These are phyloP conservation scores for Polyrhizophydium stewartii DNA, from an alignment of 371 early-diverging fungal species.

Conservation along the genomic window DNA sequence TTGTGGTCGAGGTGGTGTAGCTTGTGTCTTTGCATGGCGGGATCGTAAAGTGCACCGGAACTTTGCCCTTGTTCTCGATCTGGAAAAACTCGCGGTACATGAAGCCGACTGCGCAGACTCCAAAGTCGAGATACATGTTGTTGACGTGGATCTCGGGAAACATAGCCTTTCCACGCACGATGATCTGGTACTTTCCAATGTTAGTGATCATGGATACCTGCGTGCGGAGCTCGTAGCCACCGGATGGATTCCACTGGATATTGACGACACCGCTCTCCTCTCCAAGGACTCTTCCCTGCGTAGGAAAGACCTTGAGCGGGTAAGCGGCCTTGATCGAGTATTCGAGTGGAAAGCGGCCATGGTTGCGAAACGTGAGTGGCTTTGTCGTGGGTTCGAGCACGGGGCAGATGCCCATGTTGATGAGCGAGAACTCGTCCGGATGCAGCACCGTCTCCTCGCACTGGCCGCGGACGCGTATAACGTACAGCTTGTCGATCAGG, in stretches of 20 bases:
- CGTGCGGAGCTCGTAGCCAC: conserved; percentile 54
- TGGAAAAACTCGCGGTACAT: conserved; percentile 36
- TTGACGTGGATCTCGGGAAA: conserved; percentile 48
- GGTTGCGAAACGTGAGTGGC: conserved; percentile 41
- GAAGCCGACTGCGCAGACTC: conserved; percentile 45
- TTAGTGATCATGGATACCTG: conserved; percentile 45
- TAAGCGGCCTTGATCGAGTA: conserved; percentile 40
- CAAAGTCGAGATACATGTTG: conserved; percentile 49
- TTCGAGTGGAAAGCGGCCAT: conserved; percentile 44
- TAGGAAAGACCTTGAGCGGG: conserved; percentile 44
- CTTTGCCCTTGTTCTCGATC: conserved; percentile 51
- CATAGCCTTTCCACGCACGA: conserved; percentile 47
- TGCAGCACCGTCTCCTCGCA: conserved; percentile 53
- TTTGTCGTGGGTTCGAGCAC: conserved; percentile 42
- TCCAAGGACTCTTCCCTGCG: conserved; percentile 34
- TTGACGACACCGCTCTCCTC: conserved; percentile 26
- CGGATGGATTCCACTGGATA: conserved; percentile 51
- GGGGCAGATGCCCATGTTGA: conserved; percentile 51
- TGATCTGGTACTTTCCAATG: conserved; percentile 45
- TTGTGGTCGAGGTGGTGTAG: conserved; percentile 25
- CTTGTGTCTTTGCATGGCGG: conserved; percentile 38
- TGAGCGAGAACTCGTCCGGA: conserved; percentile 44
- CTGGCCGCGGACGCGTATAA: conserved; percentile 37
- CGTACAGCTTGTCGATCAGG: conserved; percentile 42
- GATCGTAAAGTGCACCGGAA: conserved; percentile 45